Evolutionary conservation across 1,284 basidiomycete genomes (phyloP), one percentile per base, ranked within the genome.

Genomic region (Puccinia triticina): DNA sequence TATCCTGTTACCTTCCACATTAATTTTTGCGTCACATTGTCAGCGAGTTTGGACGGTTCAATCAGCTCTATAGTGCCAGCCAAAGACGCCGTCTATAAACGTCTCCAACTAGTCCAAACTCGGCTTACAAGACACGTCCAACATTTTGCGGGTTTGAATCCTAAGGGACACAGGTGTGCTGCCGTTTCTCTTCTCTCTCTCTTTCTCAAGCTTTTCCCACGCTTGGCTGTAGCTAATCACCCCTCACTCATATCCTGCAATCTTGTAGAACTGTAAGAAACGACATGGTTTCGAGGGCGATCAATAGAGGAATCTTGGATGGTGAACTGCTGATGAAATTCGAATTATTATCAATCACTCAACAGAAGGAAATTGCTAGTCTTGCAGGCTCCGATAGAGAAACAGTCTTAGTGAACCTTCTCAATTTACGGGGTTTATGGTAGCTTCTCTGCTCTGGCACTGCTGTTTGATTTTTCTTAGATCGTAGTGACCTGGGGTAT

Each of bases 91-190:
- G 79, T 82, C 7, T 67, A 74, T 32, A 82, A 82, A 43, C 69
- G 79, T n/a, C 46, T 82, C 5, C 79, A 82, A 64, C 59, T 82
- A 48, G 79, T 82, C 21, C 79, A 82, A 66, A 82, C 79, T 8
- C 53, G 79, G 18, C 69, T 82, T n/a, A 75, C 46, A 5, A 43
- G 79, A 75, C 79, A 82, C 50, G 23, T 82, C 10, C 57, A 82
- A 66, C 79, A 82, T 67, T 82, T 82, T 37, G 79, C 79, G 23
- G 79, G 79, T 16, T 72, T 82, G 34, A 82, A 82, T 75, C 79
- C 79, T 23, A 69, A 72, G 32, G 79, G 79, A 50, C 72, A 74
- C 43, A 46, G 79, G 71, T 75, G 32, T n/a, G 72, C 1, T 59
- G 1, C 1, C 40, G 40, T 16, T 0, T 40, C 34, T 21, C 29